These are phyloP conservation scores for Penstemon davidsonii DNA, from an alignment of 257 asterid species.

Conservation along the genomic window DNA sequence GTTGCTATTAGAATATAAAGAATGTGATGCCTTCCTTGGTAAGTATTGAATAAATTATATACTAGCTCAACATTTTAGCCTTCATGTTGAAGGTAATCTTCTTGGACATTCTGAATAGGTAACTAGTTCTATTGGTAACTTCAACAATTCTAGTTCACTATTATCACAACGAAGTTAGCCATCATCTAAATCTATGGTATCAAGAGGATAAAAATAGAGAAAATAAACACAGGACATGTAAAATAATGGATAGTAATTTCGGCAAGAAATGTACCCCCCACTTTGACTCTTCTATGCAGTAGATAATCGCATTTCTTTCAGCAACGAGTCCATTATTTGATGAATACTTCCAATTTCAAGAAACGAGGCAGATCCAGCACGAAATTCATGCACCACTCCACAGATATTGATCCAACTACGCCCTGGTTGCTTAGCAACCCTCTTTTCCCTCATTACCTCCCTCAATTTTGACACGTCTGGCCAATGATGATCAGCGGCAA, in stretches of 20 bases:
- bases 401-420: conserved; percentile 61
- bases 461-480: conserved; percentile 51
- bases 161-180: background rate
- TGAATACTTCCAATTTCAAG: conserved; percentile 27
- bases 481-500: conserved; percentile 60
- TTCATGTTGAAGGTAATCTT: background rate
- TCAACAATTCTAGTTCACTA: background rate
- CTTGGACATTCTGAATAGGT: background rate
- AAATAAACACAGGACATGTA: too few relatives aligned
- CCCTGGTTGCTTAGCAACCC: conserved; percentile 63
- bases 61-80: background rate
- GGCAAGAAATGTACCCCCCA: background rate
- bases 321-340: conserved; percentile 38
- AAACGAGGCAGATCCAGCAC: conserved; percentile 43
- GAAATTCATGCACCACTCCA: conserved; percentile 57
- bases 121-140: background rate
- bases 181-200: background rate
- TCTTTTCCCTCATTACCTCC: conserved; percentile 59
- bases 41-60: background rate
- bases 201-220: too few relatives aligned
- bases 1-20: too few relatives aligned
- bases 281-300: conserved; percentile 2
- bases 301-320: conserved; percentile 49
- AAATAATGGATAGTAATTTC: background rate
- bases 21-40: background rate